Conservation (phyloP, 306 rosid species). For the Luffa aegyptiaca region DNA sequence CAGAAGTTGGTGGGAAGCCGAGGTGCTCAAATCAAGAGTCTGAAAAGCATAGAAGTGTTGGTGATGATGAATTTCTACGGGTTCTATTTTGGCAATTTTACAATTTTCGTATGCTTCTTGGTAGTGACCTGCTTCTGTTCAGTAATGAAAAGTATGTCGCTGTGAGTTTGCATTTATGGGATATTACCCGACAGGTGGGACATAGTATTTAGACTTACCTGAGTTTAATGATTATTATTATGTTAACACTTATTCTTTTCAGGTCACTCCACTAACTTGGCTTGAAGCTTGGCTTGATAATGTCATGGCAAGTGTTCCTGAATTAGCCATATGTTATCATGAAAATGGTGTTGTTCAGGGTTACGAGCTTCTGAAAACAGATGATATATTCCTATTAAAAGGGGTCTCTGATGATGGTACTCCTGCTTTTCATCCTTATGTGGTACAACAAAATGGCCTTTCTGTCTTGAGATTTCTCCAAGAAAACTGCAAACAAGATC, state of each 20-base stretch:
- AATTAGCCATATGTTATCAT: constrained; percentile 95
- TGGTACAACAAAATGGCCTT: constrained; percentile 91
- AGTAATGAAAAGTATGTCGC: constrained; percentile 93
- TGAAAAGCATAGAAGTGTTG: constrained; percentile 69
- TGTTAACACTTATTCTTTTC: constrained; percentile 9
- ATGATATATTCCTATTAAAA: constrained; percentile 79
- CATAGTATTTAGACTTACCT: neutral
- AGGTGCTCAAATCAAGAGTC: constrained; percentile 62
- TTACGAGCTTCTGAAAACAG: constrained; percentile 86
- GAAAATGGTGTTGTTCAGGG: constrained; percentile 94
- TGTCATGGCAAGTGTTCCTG: constrained; percentile 98
- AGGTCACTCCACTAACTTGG: constrained; percentile 95
- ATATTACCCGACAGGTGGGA: constrained; percentile 71
- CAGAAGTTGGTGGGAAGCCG: constrained; percentile 77
- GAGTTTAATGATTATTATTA: constrained; percentile 9
- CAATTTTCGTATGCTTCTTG: constrained; percentile 94
- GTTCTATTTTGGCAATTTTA: constrained; percentile 95
- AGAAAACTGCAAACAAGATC: constrained; percentile 98
- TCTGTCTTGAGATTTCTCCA: constrained; percentile 95
- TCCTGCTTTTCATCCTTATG: constrained; percentile 92
- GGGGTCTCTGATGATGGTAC: constrained; percentile 92
- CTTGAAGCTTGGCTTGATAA: constrained; percentile 99
- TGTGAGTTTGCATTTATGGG: constrained; percentile 97
- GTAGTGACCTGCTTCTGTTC: constrained; percentile 86
- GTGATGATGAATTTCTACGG: constrained; percentile 59